These are phyloP conservation scores for Trametopsis cervina DNA, from an alignment of 768 basidiomycete genomes.

Conservation along the genomic window DNA sequence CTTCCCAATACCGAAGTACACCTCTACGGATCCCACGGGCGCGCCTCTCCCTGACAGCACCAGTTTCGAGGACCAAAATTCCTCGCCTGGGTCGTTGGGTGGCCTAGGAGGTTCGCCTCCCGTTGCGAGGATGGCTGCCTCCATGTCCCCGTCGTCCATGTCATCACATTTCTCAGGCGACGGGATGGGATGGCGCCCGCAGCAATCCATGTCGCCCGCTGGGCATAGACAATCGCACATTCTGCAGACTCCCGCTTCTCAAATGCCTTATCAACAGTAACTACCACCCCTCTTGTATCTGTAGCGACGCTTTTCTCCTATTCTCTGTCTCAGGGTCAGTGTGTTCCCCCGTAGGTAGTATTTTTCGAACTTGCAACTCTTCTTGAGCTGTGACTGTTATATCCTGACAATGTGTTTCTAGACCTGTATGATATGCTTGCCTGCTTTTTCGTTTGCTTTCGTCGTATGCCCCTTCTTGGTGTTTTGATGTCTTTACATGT, in stretches of 20 bases:
- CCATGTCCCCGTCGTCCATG: background rate
- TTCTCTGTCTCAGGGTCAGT: background rate
- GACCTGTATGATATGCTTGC: too few species aligned
- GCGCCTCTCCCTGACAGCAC: slow-evolving; percentile 20
- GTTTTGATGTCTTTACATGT: too few species aligned
- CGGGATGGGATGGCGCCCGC: slow-evolving; percentile 5
- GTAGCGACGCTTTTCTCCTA: background rate
- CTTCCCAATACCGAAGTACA: slow-evolving; percentile 17
- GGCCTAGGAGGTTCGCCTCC: slow-evolving; percentile 9
- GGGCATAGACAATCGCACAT: background rate
- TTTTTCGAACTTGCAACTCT: too few species aligned
- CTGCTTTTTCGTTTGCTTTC: background rate
- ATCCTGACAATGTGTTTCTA: too few species aligned
- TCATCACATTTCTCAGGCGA: background rate
- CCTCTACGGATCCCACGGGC: slow-evolving; percentile 13
- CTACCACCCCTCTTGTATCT: slow-evolving; percentile 3
- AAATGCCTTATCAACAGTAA: background rate
- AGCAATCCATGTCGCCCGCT: background rate
- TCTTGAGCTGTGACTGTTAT: too few species aligned
- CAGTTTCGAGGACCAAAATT: slow-evolving; percentile 8
- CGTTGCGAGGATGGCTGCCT: slow-evolving; percentile 3
- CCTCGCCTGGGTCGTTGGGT: slow-evolving; percentile 7
- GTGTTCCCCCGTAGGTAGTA: too few species aligned
- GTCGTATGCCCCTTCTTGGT: background rate
- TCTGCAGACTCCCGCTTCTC: slow-evolving; percentile 1